Evolutionary conservation across 1,284 basidiomycete genomes (phyloP), one percentile per base, ranked within the genome.

Genomic region (Microbotryum silenes-acaulis): DNA sequence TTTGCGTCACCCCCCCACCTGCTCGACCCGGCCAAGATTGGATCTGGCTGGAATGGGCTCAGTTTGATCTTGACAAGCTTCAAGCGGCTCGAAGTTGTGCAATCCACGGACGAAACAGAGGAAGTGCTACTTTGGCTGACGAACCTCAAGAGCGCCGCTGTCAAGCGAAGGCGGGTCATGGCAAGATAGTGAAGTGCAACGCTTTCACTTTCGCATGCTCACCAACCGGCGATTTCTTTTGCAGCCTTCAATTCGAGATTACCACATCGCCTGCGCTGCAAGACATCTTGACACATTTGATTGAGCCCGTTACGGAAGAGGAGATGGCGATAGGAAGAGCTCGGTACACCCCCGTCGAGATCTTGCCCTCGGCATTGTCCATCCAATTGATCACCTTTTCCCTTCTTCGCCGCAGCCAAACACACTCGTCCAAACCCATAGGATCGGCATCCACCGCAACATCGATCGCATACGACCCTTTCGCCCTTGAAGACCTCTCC

Each of bases 81-180:
- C 53, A 56, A 51, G 48, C 45, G 59, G 16, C 33, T 60, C 23
- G 59, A 60, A 31, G 46, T 56, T n/a, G 59, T 60, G 8, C 51
- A 60, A 20, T 31, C 33, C 12, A 31, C 55, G 48, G 45, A n/a
- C 12, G 59, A 60, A 10, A 60, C 49, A 16, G 23, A 18, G 18
- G 52, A 60, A 29, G 33, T 55, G 12, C 10, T 55, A 7, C 14
- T n/a, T 6, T 60, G 59, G 59, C 44, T 60, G 6, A 14, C 25
- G 12, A 54, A 53, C 8, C 27, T 60, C 21, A 60, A 60, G 33
- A n/a, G 44, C 10, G 59, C 59, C 3, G 54, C 59, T 8, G 54
- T 60, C 21, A 27, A 44, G 23, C 27, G 53, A 31, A 60, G 59
- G 59, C 56, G 20, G 33, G 59, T 54, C 42, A 18, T 45, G 20